A percentile compares a stretch with the other conserved stretches of the same genome.
Evolutionary conservation across 129 eudicot genomes (phyloP).

Genomic region (Sambucus nigra): DNA sequence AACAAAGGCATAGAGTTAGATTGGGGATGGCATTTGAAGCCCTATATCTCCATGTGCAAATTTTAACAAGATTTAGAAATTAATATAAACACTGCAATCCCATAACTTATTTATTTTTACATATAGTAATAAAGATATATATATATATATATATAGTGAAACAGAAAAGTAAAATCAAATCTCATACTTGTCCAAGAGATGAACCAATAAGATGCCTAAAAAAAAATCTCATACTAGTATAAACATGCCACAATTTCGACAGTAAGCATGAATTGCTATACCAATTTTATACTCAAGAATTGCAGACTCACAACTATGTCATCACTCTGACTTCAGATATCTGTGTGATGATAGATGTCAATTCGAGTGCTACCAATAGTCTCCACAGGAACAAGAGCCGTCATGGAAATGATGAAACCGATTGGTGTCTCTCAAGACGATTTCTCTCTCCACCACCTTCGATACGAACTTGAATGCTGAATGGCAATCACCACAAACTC

Average conservation of each 20-base stretch:
- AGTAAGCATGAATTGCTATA: background rate
- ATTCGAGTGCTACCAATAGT: constrained; percentile 58
- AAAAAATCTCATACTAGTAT: no score
- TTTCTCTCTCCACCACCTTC: constrained; percentile 45
- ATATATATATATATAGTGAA: no score
- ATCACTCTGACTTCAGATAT: background rate
- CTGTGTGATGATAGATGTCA: background rate
- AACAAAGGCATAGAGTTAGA: background rate
- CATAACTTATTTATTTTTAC: no score
- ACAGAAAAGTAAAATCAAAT: background rate
- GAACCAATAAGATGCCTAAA: background rate
- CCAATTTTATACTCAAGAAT: background rate
- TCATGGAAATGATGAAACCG: constrained; percentile 63
- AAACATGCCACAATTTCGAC: no score
- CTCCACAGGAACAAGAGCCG: constrained; percentile 81
- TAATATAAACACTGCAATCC: no score
- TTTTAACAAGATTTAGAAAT: no score
- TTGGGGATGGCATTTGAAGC: background rate
- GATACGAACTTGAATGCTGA: constrained; percentile 72
- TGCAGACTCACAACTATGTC: background rate
- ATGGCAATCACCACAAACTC: constrained; percentile 89
- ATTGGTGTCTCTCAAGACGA: constrained; percentile 67
- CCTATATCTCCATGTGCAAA: background rate
- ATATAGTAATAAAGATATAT: no score
- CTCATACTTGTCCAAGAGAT: background rate